These are phyloP conservation scores for Magnusiomyces ingens DNA, from an alignment of 1,139 yeast genomes.

Conservation along the genomic window DNA sequence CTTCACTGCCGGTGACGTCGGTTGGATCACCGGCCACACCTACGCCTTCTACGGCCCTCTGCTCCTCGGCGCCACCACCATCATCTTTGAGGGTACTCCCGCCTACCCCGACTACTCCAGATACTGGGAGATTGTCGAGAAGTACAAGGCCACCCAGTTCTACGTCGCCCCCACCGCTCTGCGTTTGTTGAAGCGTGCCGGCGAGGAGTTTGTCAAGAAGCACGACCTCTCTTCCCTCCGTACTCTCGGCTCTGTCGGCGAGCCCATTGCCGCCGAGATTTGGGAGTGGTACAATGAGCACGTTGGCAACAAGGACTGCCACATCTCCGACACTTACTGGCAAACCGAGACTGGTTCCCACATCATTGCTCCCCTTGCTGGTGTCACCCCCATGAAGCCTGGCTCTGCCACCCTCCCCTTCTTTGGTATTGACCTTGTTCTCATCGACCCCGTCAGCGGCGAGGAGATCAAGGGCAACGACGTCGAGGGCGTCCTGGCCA, in stretches of 20 bases:
- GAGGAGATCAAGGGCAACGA: slow-evolving; percentile 78
- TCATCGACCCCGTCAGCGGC: slow-evolving; percentile 90
- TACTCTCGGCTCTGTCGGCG: slow-evolving; percentile 97
- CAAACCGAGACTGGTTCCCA: slow-evolving; percentile 98
- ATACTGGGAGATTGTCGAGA: slow-evolving; percentile 93
- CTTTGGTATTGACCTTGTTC: slow-evolving; percentile 85
- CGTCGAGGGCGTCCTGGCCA: slow-evolving; percentile 92
- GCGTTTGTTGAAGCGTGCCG: slow-evolving; percentile 90
- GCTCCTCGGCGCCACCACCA: slow-evolving; percentile 78
- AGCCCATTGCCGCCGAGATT: slow-evolving; percentile 95
- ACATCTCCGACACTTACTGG: slow-evolving; percentile 94
- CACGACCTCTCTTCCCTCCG: slow-evolving; percentile 87
- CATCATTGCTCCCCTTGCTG: slow-evolving; percentile 91
- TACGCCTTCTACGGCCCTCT: slow-evolving; percentile 94
- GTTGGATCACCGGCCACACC: slow-evolving; percentile 99
- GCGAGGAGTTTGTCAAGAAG: slow-evolving; percentile 81
- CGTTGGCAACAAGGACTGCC: slow-evolving; percentile 83
- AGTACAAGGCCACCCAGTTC: slow-evolving; percentile 91
- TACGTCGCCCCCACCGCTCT: slow-evolving; percentile 98
- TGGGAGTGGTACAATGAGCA: slow-evolving; percentile 98
- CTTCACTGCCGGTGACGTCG: slow-evolving; percentile 98
- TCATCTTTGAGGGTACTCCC: slow-evolving; percentile 96
- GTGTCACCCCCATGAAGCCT: slow-evolving; percentile 91
- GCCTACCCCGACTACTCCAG: slow-evolving; percentile 96
- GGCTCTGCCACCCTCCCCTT: slow-evolving; percentile 96